Conservation (phyloP, 805 yeast genomes). For the Suhomyces sp. region DNA sequence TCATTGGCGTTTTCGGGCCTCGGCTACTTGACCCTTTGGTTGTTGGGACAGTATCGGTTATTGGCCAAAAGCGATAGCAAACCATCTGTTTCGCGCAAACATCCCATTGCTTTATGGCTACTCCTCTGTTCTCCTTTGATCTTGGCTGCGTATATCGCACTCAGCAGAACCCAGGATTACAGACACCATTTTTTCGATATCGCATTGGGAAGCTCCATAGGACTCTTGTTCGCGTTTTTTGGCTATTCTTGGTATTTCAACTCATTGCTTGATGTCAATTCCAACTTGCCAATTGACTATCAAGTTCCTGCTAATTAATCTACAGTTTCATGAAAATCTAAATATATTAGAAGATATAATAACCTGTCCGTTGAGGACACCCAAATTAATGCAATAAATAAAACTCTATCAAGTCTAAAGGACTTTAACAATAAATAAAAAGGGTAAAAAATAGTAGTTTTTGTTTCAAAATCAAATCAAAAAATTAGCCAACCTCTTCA, state of each 20-base stretch:
- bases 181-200: slow-evolving; percentile 36
- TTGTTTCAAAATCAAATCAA: not conserved
- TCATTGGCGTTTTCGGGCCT: slow-evolving; percentile 52
- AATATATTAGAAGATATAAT: slow-evolving; percentile 6
- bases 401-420: slow-evolving; percentile 32
- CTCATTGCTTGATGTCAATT: slow-evolving; percentile 3
- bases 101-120: slow-evolving; percentile 7
- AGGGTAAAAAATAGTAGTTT: slow-evolving; percentile 14
- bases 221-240: slow-evolving; percentile 23
- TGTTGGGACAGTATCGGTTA: slow-evolving; percentile 39
- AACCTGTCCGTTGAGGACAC: slow-evolving; percentile 52
- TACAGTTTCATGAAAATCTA: not conserved
- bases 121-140: slow-evolving; percentile 17
- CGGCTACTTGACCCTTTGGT: slow-evolving; percentile 46
- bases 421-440: not conserved
- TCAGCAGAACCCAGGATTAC: slow-evolving; percentile 27
- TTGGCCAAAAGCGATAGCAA: slow-evolving; percentile 3
- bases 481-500: not conserved
- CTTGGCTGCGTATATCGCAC: slow-evolving; percentile 24
- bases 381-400: slow-evolving; percentile 43
- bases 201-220: slow-evolving; percentile 31
- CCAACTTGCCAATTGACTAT: slow-evolving; percentile 8
- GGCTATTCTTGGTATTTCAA: slow-evolving; percentile 31
- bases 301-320: not conserved
- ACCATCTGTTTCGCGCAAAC: slow-evolving; percentile 4